phyloP scores from a whole-genome alignment of 768 basidiomycete species.

The Mrakia blollopis region DNA sequence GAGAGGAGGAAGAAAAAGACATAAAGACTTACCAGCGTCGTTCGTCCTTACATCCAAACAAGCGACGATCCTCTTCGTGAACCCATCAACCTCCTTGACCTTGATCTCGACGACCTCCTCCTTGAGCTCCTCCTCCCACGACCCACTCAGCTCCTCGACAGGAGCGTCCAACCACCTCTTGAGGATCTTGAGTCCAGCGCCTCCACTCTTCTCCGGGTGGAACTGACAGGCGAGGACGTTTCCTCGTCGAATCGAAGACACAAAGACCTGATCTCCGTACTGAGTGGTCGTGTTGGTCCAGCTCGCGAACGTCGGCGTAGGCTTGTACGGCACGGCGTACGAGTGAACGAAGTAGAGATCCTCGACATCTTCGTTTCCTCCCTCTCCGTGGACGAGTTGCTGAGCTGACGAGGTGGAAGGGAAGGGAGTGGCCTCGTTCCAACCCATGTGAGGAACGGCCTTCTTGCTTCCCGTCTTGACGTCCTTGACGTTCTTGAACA shows the following conservation, averaged over 20 bases:
- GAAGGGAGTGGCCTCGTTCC: slow-evolving; percentile 61
- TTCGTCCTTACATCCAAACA: slow-evolving; percentile 97
- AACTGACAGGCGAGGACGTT: slow-evolving; percentile 93
- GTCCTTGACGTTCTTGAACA: slow-evolving; percentile 50
- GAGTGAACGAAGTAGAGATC: slow-evolving; percentile 98
- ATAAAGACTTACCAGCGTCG: slow-evolving; percentile 52
- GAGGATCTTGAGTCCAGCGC: slow-evolving; percentile 74
- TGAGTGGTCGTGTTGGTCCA: slow-evolving; percentile 85
- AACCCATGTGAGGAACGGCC: slow-evolving; percentile 91
- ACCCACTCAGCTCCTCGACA: slow-evolving; percentile 35
- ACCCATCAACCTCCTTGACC: slow-evolving; percentile 49
- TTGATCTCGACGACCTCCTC: slow-evolving; percentile 1
- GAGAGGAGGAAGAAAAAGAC: neutral
- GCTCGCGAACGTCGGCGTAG: slow-evolving; percentile 51
- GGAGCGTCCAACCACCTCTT: slow-evolving; percentile 64
- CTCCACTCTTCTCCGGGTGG: slow-evolving; percentile 95
- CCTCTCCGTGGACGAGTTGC: slow-evolving; percentile 44
- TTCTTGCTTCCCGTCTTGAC: slow-evolving; percentile 37
- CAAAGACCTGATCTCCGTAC: slow-evolving; percentile 88
- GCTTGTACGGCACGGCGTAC: slow-evolving; percentile 61
- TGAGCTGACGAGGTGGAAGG: slow-evolving; percentile 48
- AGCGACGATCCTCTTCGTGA: slow-evolving; percentile 91
- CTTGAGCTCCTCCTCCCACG: neutral
- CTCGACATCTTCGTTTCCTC: slow-evolving; percentile 46
- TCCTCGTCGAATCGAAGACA: slow-evolving; percentile 72